A percentile compares a stretch with the other conserved stretches of the same genome.
Conservation (phyloP, 2,329 filamentous ascomycete genomes). For the Berkeleyomyces basicola region DNA sequence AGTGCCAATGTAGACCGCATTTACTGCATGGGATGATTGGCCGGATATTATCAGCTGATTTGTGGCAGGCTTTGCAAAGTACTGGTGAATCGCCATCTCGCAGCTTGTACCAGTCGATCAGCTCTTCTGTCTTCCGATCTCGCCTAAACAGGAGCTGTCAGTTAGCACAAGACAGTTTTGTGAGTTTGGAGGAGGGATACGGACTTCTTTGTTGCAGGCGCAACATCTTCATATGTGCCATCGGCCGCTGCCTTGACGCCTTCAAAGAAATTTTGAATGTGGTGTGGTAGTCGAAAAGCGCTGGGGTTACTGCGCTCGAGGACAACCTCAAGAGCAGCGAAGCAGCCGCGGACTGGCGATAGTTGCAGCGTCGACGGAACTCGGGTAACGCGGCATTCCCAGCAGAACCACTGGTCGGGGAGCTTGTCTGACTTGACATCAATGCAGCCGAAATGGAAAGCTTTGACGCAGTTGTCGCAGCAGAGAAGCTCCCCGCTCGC, state of each 20-base stretch:
- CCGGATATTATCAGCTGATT: slow-evolving; percentile 43
- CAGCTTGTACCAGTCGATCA: slow-evolving; percentile 49
- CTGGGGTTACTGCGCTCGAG: slow-evolving; percentile 54
- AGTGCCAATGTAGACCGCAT: slow-evolving; percentile 72
- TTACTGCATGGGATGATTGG: slow-evolving; percentile 75
- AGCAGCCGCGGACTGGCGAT: slow-evolving; percentile 32
- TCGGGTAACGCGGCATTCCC: slow-evolving; percentile 41
- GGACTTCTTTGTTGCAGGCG: slow-evolving; percentile 18
- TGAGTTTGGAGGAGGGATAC: background rate
- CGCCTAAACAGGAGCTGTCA: background rate
- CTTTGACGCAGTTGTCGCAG: slow-evolving; percentile 80
- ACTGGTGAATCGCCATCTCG: slow-evolving; percentile 58
- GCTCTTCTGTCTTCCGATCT: slow-evolving; percentile 37
- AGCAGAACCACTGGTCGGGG: slow-evolving; percentile 74
- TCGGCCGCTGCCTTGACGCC: slow-evolving; percentile 60
- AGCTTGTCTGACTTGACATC: slow-evolving; percentile 53
- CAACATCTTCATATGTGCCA: slow-evolving; percentile 63
- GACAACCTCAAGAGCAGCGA: slow-evolving; percentile 42
- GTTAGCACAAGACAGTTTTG: background rate
- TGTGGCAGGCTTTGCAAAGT: slow-evolving; percentile 61
- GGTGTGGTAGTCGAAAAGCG: slow-evolving; percentile 54
- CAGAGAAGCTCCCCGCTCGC: slow-evolving; percentile 75
- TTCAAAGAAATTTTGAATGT: slow-evolving; percentile 61
- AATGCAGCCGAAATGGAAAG: slow-evolving; percentile 80
- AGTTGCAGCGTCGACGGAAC: slow-evolving; percentile 8